Evolutionary conservation across 768 basidiomycete genomes (phyloP), one percentile per base, ranked within the genome.

Genomic region (Phallus indusiatus): DNA sequence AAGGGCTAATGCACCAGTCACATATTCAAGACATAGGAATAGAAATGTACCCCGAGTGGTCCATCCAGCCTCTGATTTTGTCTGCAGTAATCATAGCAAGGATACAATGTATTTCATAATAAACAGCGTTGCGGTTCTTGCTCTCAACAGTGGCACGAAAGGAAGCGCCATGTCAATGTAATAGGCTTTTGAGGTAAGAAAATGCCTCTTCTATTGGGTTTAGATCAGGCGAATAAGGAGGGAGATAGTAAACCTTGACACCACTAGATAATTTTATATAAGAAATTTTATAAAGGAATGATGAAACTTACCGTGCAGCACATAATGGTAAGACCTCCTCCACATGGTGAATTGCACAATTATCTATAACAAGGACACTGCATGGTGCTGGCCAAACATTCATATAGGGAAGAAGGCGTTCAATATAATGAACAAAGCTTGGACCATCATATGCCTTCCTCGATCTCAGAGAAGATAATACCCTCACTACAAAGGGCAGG

Each of bases 341-440:
- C 49, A 69, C 67, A 33, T 77, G 74, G 60, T 77, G 75, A 51
- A 77, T 77, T 1, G 64, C 56, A 52, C 74, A 74, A 59, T 77
- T 77, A 50, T 76, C 71, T 35, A 76, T 56, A 1, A 77, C 66
- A 24, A 76, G 64, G 3, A 75, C 67, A 62, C 75, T 76, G 16
- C 62, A 55, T 8, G 64, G 62, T 3, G 64, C 68, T 0, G 73
- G 74, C 64, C 68, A 77, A 18, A 73, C 74, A 21, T 66, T 72
- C 22, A 71, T 55, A 22, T 62, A 56, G 20, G 68, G 69, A 4
- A 57, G n/a, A 5, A 77, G 61, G 0, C 65, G 60, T 6, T 66
- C 50, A n/a, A 79, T 66, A 59, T 74, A 78, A 0, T 66, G n/a
- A 0, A 47, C 20, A 60, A 78, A 76, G 1, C 6, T 21, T 14